These are phyloP conservation scores for Paramecium tetraurelia DNA, from an alignment of 73 alveolate species.

Conservation along the genomic window DNA sequence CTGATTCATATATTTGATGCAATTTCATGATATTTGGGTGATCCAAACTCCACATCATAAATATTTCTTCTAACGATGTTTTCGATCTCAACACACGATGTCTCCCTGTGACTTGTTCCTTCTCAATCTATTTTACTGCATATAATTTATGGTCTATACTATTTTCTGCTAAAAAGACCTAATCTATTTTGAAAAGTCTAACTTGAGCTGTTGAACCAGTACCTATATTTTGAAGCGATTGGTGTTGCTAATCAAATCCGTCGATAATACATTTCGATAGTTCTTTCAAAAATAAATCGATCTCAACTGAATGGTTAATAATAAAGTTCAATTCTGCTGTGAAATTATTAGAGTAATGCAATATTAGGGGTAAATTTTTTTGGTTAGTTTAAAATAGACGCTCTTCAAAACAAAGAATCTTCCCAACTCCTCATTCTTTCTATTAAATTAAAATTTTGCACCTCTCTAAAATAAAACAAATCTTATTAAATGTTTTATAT, in stretches of 20 bases:
- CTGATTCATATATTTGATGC: slow-evolving; percentile 76
- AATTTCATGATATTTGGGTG: slow-evolving; percentile 88
- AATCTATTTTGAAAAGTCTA: not conserved
- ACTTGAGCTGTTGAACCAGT: slow-evolving; percentile 33
- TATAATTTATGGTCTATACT: not conserved
- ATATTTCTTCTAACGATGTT: slow-evolving; percentile 83
- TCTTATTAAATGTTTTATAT: slow-evolving; percentile 8
- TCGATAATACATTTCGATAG: not conserved
- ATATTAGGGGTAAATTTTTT: not conserved
- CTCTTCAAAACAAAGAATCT: not conserved
- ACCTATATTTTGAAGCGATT: not conserved
- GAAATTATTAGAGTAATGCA: not conserved
- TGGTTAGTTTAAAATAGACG: not conserved
- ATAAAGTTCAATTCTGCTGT: not conserved
- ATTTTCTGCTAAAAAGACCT: slow-evolving; percentile 27
- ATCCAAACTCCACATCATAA: slow-evolving; percentile 81
- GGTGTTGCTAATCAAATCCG: not conserved
- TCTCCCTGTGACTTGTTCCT: not conserved
- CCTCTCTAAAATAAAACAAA: slow-evolving; percentile 23
- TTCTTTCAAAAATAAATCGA: not conserved
- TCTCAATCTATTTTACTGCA: slow-evolving; percentile 1
- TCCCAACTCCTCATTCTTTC: not conserved
- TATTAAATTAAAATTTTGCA: not conserved
- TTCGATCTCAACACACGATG: not conserved
- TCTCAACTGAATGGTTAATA: not conserved